Evolutionary conservation across 768 basidiomycete species (phyloP).

Genomic region (Trametes meyenii): DNA sequence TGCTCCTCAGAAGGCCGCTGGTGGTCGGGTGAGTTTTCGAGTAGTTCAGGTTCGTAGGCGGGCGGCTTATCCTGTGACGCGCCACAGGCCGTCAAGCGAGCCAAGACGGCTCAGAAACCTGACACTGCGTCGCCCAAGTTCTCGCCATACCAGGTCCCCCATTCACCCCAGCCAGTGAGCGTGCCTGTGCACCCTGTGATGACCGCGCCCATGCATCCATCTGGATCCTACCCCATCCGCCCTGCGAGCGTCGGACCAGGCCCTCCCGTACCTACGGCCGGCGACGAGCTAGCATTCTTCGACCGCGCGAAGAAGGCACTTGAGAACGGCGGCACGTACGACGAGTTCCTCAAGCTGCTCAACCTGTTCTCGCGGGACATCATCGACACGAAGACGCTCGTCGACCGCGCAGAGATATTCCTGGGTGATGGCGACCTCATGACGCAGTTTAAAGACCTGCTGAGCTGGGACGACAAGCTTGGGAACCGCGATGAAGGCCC

Average conservation of each 20-base stretch:
- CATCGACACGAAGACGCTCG: conserved; percentile 80
- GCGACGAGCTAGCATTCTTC: conserved; percentile 90
- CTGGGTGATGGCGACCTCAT: conserved; percentile 81
- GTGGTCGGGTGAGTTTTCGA: conserved; percentile 47
- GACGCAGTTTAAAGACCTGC: conserved; percentile 81
- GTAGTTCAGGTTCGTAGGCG: neutral
- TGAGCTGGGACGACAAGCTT: conserved; percentile 74
- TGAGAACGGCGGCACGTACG: conserved; percentile 76
- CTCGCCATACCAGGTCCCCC: conserved; percentile 45
- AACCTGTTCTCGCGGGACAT: conserved; percentile 91
- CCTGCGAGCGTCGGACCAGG: conserved; percentile 14
- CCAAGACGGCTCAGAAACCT: conserved; percentile 60
- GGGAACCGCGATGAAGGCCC: conserved; percentile 69
- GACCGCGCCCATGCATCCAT: conserved; percentile 34
- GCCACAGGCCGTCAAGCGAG: conserved; percentile 57
- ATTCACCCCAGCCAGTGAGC: conserved; percentile 35
- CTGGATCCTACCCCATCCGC: conserved; percentile 21
- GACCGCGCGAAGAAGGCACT: conserved; percentile 86
- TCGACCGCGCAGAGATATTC: conserved; percentile 81
- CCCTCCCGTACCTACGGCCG: conserved; percentile 22
- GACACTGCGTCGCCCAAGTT: conserved; percentile 55
- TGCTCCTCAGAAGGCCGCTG: conserved; percentile 52
- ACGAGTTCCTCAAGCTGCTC: conserved; percentile 94
- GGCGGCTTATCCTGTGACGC: neutral
- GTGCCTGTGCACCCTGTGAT: conserved; percentile 27